Percentiles rank a stretch among this genome's conserved stretches.
Conservation (phyloP, 2,329 filamentous ascomycete species). For the Fusarium sp. region DNA sequence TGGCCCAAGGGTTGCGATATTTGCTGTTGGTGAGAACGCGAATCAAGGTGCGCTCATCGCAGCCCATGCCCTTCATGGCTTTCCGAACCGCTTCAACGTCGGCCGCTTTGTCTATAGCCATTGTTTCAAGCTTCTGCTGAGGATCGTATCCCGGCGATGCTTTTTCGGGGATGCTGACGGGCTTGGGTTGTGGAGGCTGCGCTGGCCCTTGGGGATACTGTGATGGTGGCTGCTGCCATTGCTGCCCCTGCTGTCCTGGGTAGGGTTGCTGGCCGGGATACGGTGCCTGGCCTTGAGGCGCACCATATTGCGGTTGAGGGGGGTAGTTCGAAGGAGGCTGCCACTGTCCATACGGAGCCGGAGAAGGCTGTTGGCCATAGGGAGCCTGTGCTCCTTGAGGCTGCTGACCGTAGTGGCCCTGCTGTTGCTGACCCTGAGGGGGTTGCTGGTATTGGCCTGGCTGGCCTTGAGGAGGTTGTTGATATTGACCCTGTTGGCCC, state of each 20-base stretch:
- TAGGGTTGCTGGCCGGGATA: conserved; percentile 10
- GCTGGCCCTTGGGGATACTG: not conserved
- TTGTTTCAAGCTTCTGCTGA: conserved; percentile 39
- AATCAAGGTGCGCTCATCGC: conserved; percentile 48
- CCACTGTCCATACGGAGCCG: conserved; percentile 26
- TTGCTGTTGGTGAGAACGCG: conserved; percentile 46
- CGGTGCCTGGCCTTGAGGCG: conserved; percentile 18
- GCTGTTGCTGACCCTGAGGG: conserved; percentile 15
- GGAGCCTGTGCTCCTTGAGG: conserved; percentile 35
- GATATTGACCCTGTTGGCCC: conserved; percentile 11
- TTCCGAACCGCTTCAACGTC: conserved; percentile 49
- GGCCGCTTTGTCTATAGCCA: conserved; percentile 45
- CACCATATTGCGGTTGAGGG: conserved; percentile 22
- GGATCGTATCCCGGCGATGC: conserved; percentile 48
- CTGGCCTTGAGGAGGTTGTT: not conserved
- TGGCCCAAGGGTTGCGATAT: conserved; percentile 49
- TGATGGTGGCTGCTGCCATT: conserved; percentile 15
- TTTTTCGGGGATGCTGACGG: conserved; percentile 35
- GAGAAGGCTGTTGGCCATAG: conserved; percentile 21
- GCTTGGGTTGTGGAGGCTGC: conserved; percentile 15
- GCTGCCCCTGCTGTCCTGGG: not conserved
- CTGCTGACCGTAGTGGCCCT: conserved; percentile 27
- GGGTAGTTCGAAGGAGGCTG: conserved; percentile 16
- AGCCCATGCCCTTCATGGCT: conserved; percentile 53
- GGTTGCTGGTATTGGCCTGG: conserved; percentile 7